These are phyloP conservation scores for Alternaria brassicicola DNA, from an alignment of 2,329 filamentous ascomycete species.

Conservation along the genomic window DNA sequence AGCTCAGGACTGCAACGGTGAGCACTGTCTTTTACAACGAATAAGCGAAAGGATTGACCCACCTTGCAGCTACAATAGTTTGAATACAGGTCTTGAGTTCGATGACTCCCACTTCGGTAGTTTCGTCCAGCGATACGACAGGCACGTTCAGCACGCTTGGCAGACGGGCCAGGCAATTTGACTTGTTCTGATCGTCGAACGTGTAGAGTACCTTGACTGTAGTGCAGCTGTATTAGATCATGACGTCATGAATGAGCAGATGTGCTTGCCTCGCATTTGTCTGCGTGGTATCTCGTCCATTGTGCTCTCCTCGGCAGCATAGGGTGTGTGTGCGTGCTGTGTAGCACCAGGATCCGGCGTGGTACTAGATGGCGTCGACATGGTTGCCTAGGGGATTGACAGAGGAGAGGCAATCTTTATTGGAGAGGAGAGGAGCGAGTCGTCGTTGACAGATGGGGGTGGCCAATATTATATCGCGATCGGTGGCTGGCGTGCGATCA, in stretches of 20 bases:
- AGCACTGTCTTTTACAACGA: conserved; percentile 19
- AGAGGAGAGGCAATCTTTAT: conserved; percentile 22
- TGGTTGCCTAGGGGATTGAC: conserved; percentile 33
- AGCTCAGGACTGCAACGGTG: conserved; percentile 78
- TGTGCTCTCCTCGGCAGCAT: conserved; percentile 32
- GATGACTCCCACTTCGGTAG: conserved; percentile 81
- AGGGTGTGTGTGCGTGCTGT: conserved; percentile 27
- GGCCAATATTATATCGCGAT: conserved; percentile 39
- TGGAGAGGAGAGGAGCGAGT: conserved; percentile 20
- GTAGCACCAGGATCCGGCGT: conserved; percentile 30
- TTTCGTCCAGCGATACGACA: conserved; percentile 79
- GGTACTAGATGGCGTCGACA: conserved; percentile 41
- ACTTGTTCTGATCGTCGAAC: conserved; percentile 86
- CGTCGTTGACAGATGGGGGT: conserved; percentile 30
- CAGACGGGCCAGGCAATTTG: conserved; percentile 87
- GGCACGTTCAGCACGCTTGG: conserved; percentile 80
- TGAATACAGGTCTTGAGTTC: conserved; percentile 87
- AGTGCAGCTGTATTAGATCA: conserved; percentile 25
- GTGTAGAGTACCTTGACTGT: conserved; percentile 96
- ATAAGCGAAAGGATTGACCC: conserved; percentile 30
- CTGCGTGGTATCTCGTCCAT: conserved; percentile 45
- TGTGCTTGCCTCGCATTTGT: conserved; percentile 55
- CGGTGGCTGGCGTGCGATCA: conserved; percentile 46
- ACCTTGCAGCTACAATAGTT: conserved; percentile 72
- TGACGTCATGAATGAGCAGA: conserved; percentile 9